Percentiles rank a stretch among this genome's conserved stretches.
Evolutionary conservation across 208 protist genomes (phyloP).

Genomic region (Trypanosoma scelopori): DNA sequence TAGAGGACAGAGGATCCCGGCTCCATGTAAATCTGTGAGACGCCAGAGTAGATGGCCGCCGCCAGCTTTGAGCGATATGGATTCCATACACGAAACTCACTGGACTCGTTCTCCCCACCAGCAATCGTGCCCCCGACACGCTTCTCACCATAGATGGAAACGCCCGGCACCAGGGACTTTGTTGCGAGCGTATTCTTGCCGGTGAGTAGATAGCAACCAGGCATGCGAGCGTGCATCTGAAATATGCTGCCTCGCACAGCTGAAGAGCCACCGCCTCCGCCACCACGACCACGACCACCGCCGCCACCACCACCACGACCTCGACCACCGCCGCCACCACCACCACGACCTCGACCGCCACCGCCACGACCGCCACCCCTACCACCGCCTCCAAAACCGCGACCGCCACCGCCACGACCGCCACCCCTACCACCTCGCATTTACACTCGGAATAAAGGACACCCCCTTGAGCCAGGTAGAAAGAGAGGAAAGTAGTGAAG

Average conservation of each 20-base stretch:
- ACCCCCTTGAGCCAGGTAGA: conserved; percentile 2
- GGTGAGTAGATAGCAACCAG: conserved; percentile 97
- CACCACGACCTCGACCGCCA: conserved; percentile 38
- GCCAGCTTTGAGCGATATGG: conserved; percentile 99
- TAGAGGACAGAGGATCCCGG: conserved; percentile 99
- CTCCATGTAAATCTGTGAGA: conserved; percentile 98
- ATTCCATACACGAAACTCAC: conserved; percentile 99
- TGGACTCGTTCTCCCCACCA: conserved; percentile 62
- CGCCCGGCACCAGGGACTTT: conserved; percentile 96
- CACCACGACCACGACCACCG: conserved; percentile 48
- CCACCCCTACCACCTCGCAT: conserved; percentile 45
- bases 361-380: conserved; percentile 45
- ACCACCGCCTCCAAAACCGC: conserved; percentile 34
- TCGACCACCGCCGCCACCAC: conserved; percentile 53
- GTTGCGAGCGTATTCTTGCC: conserved; percentile 99
- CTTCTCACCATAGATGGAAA: conserved; percentile 99
- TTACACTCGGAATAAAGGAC: conserved; percentile 26
- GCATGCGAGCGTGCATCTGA: conserved; percentile 94
- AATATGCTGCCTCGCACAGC: conserved; percentile 91
- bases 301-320: conserved; percentile 57
- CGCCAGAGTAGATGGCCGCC: conserved; percentile 97
- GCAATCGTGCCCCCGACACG: conserved; percentile 89
- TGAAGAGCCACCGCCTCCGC: conserved; percentile 52
- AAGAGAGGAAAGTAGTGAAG: conserved; percentile 16
- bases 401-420: conserved; percentile 36